phyloP scores from a whole-genome alignment of 768 basidiomycete species.

The Lactarius tabidus region DNA sequence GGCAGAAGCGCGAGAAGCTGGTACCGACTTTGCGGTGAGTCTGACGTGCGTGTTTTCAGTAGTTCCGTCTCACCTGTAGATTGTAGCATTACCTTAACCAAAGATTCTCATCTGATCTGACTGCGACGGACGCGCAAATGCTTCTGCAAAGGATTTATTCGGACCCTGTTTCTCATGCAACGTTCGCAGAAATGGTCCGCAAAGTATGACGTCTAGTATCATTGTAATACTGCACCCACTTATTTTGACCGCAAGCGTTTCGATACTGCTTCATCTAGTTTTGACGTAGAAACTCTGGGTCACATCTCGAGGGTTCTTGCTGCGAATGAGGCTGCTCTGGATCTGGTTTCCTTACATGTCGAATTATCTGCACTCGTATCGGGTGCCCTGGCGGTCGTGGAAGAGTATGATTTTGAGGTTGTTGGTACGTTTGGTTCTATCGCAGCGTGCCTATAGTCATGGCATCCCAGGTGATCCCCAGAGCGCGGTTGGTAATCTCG shows the following conservation, averaged over 20 bases:
- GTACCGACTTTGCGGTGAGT: slow-evolving; percentile 55
- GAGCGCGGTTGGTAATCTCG: slow-evolving; percentile 72
- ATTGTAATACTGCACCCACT: slow-evolving; percentile 6
- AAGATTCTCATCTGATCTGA: slow-evolving; percentile 38
- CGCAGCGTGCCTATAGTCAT: background rate
- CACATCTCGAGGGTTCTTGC: slow-evolving; percentile 66
- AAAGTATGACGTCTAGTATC: slow-evolving; percentile 43
- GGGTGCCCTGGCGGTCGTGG: slow-evolving; percentile 55
- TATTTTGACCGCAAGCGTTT: slow-evolving; percentile 48
- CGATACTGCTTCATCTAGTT: slow-evolving; percentile 42
- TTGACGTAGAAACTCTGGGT: slow-evolving; percentile 67
- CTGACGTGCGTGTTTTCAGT: slow-evolving; percentile 3
- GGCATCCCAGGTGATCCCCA: slow-evolving; percentile 67
- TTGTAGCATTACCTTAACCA: slow-evolving; percentile 53
- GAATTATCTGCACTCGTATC: slow-evolving; percentile 62
- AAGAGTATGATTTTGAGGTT: slow-evolving; percentile 75
- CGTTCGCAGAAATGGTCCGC: slow-evolving; percentile 55
- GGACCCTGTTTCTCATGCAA: slow-evolving; percentile 36
- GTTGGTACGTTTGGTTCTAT: slow-evolving; percentile 53
- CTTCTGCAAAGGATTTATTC: slow-evolving; percentile 22
- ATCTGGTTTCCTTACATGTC: slow-evolving; percentile 65
- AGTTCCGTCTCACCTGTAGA: slow-evolving; percentile 20
- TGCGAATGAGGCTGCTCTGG: slow-evolving; percentile 53
- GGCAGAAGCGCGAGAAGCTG: slow-evolving; percentile 57
- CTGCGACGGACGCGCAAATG: slow-evolving; percentile 8